Base-by-base conservation (phyloP, 768 basidiomycete genomes). In the Russula sp. region DNA sequence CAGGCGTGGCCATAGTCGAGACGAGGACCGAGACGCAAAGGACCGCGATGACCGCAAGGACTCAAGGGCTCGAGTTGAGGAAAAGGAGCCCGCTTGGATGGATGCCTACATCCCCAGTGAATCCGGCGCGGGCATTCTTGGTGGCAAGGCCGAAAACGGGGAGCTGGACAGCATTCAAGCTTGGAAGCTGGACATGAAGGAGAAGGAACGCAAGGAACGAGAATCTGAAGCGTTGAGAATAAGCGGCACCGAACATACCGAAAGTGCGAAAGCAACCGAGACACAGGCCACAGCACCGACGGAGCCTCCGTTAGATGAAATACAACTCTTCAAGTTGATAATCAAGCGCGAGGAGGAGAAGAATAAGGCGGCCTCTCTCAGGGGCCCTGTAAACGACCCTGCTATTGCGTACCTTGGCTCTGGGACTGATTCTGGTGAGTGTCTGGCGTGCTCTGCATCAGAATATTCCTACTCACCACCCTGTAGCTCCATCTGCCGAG, bases 21-120 rank as follows among this genome's bases (percentile, higher is more conserved):
- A 75, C 58, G 80, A 82, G n/a, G 63, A 64, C 14, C 53, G 63
- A 59, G 78, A 82, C 32, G 73, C 75, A 27, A 77, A 75, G 66
- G 80, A 80, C n/a, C 74, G 75, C 61, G 78, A 76, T 22, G 78
- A 80, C 32, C 75, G 76, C 56, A 75, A 76, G 65, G 83, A 83
- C 57, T 77, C 81, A 35, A 78, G 80, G 60, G 85, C 85, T 67
- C 74, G 76, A 60, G 78, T 79, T 37, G 84, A 83, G 68, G 91
- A 94, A 76, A 91, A 88, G 69, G 91, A 93, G 71, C 91, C 91
- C 27, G 91, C 91, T 18, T 94, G 91, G 91, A 94, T 94, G 91
- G 91, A 92, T 67, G 85, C 88, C 20, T 91, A 91, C 71, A 80
- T 91, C 64, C 89, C 90, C 13, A 79, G 75, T 55, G 79, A 79